Evolutionary conservation across 306 rosid species (phyloP), one percentile per base, ranked within the genome.

Genomic region (Castanea sativa): DNA sequence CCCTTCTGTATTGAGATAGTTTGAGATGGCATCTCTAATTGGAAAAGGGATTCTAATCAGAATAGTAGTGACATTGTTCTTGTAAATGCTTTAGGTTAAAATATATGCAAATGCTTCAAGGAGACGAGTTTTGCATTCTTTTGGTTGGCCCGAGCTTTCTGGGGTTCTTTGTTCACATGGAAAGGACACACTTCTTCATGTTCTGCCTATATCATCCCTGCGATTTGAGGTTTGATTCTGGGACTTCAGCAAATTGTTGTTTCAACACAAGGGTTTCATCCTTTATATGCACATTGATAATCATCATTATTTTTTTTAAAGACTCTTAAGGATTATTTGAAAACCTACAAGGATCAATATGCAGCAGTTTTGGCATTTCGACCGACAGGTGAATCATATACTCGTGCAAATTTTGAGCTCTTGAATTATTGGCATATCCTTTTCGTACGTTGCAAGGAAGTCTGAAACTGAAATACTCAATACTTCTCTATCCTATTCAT

Each of bases 301-400:
- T 75, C 53, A 41, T 25, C 56, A 64, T 67, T 75, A 80, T 82
- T 27, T 71, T 63, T 71, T 73, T 68, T n/a, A 79, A 45, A 87
- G 91, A 72, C 80, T 68, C 81, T 87, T 49, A 87, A 78, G 80
- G 84, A 80, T 80, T 87, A 87, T 73, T 77, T 87, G 80, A 80
- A 85, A 79, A 80, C 85, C 76, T 87, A 82, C 85, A 75, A 71
- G 82, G 89, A 85, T 30, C 82, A 85, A 83, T 87, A 74, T 73
- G 63, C 85, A 25, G 60, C 85, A 61, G 59, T 87, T 53, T 87
- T 87, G 71, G 91, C 91, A 79, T 87, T 87, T 83, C 88, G 89
- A 71, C 91, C 91, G 25, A 87, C 91, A 55, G 91, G 91, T 82
- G 77, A 63, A 51, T 71, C 56, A 38, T n/a, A 41, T 27, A 72